Base-by-base conservation (phyloP, 192 early-diverging fungal genomes). In the Helicostylum pulchrum region DNA sequence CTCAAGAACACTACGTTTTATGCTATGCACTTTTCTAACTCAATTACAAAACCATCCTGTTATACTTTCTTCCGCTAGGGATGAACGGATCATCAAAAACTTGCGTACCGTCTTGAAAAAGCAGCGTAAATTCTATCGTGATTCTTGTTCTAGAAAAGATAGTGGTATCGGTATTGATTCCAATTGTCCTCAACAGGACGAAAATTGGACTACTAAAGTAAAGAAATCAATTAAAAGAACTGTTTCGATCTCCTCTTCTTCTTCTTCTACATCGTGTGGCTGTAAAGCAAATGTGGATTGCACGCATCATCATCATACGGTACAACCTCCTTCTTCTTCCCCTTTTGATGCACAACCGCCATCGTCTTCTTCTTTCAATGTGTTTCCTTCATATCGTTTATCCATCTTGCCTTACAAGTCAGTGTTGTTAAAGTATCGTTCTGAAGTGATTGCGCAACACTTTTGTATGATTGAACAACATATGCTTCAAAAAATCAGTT, bases 381-480 rank as follows among this genome's bases (percentile, higher is more conserved):
- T 26, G 26, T 26, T 26, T 26, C 26, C 26, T 26, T 26, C 26
- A 2, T 26, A 26, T 26, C 26, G 26, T 2, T 26, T 26, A 26
- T 26, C 26, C 2, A 26, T 26, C 26, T 26, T 26, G 2, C 26
- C 26, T 26, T 26, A 26, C 36, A 74, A 75, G 30, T 71, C 78
- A 1, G 76, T 76, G 44, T 66, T 84, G 2, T 56, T 84, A 1
- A 70, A 55, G 12, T 78, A 78, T 67, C 74, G 80, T n/a, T 84
- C 83, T 2, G 78, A 82, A 46, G 4, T 72, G 20, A 78, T 85
- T 44, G 79, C 80, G 2, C 80, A 78, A 42, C 80, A 85, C 55
- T 71, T 85, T 17, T 82, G 80, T 60, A 44, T 85, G 7, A 61
- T 85, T 10, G 83, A 85, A 47, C 75, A 78, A 46, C 62, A 72